These are phyloP conservation scores for Gilbertella persicaria DNA, from an alignment of 371 early-diverging fungal genomes.

Conservation along the genomic window DNA sequence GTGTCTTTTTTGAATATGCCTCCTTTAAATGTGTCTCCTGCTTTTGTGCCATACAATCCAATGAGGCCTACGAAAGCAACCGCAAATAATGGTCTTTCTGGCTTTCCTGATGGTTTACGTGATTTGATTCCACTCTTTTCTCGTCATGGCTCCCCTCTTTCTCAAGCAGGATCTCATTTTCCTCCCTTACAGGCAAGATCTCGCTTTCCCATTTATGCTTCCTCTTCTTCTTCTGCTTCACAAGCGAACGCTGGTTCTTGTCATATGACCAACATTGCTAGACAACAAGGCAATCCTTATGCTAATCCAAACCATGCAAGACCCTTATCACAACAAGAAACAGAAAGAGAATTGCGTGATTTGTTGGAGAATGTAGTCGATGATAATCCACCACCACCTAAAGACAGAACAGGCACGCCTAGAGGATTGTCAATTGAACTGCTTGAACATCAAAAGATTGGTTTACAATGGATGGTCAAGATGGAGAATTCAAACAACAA, in stretches of 20 bases:
- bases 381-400: constrained; percentile 40
- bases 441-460: constrained; percentile 67
- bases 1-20: no score
- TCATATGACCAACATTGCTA: constrained; percentile 9
- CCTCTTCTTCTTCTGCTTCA: no score
- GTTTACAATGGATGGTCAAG: constrained; percentile 62
- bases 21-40: no score
- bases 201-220: no score
- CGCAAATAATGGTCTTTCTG: no score
- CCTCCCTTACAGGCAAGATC: no score
- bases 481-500: constrained; percentile 54
- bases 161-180: no score
- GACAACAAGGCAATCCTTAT: background rate
- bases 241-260: background rate
- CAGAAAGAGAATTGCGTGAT: constrained; percentile 43
- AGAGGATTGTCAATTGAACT: constrained; percentile 49
- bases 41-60: constrained; percentile 1
- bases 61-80: no score
- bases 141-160: no score
- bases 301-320: background rate
- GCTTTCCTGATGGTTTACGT: no score
- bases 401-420: constrained; percentile 54
- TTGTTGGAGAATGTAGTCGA: constrained; percentile 45
- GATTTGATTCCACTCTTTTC: no score
- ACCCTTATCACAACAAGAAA: background rate